These are phyloP conservation scores for Taxillus chinensis DNA, from an alignment of 164 flowering plant genomes.

Conservation along the genomic window DNA sequence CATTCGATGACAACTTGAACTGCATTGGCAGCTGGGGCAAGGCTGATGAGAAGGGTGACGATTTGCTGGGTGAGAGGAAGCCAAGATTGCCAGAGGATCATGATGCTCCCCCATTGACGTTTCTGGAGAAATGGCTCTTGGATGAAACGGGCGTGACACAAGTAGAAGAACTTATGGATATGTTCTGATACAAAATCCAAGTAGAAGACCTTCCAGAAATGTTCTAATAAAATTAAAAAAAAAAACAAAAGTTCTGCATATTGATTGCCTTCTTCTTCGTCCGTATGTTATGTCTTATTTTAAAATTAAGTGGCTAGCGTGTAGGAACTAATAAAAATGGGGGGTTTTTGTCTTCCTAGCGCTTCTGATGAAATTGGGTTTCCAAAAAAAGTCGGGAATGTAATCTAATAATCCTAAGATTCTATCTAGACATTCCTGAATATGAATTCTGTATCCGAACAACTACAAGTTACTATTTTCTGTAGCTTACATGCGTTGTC, in stretches of 20 bases:
- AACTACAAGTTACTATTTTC: no score
- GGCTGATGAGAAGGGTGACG: not conserved
- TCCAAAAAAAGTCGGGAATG: constrained; percentile 14
- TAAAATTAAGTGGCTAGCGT: not conserved
- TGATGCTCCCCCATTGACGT: constrained; percentile 31
- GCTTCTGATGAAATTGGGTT: constrained; percentile 6
- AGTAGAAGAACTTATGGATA: constrained; percentile 46
- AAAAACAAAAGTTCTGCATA: not conserved
- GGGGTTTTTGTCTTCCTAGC: not conserved
- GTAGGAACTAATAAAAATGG: not conserved
- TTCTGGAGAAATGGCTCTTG: constrained; percentile 59
- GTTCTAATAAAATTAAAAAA: constrained; percentile 21
- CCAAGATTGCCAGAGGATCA: constrained; percentile 8
- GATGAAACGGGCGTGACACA: constrained; percentile 33
- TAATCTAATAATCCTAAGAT: constrained; percentile 5
- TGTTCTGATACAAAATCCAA: constrained; percentile 6
- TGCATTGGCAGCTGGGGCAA: constrained; percentile 27
- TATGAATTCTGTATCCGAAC: not conserved
- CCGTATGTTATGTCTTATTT: not conserved
- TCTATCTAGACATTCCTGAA: constrained; percentile 5
- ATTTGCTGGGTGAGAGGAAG: constrained; percentile 6
- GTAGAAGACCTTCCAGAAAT: constrained; percentile 22
- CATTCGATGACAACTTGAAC: constrained; percentile 35
- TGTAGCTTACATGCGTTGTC: no score
- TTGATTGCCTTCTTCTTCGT: not conserved